Base-by-base conservation (phyloP, 2,329 filamentous ascomycete genomes). In the Penicillium sp. region DNA sequence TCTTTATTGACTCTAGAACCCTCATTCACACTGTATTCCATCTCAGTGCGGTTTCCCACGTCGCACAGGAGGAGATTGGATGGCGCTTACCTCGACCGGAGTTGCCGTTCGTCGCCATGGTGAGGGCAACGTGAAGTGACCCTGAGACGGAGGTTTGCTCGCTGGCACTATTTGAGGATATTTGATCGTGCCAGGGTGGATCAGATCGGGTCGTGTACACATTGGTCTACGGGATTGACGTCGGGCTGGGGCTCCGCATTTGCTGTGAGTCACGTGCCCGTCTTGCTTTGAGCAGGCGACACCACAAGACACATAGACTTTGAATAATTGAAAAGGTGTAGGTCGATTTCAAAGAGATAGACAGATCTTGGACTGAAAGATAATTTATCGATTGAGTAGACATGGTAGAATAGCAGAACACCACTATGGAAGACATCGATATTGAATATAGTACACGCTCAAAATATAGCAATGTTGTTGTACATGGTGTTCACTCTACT, bases 71-170 rank as follows among this genome's bases (percentile, higher is more conserved):
- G 21, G 45, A 45, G 42, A 45, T 15, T 21, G 47, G 51, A 6
- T 47, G 41, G 49, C 45, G 58, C 64, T 56, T 65, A 72, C 70
- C 67, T 70, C 65, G 67, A 60, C 60, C 65, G 55, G 62, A 53
- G 47, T 67, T 65, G 52, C 69, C 70, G 62, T 70, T 71, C 31
- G 69, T 61, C 60, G 69, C 64, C 70, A 73, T 73, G 51, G 49
- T 64, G 53, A 56, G 55, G 52, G 54, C 49, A 49, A 45, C 39
- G n/a, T 43, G 33, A 15, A 34, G 33, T n/a, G 28, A 12, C n/a
- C 49, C 41, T 47, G 51, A 53, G 42, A 47, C 39, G 34, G 29
- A 31, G 38, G 21, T 45, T 43, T 41, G 33, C 21, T 47, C 48
- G 42, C 50, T 50, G 28, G 38, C 45, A 46, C 31, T 43, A 45